Percentiles rank a stretch among this genome's conserved stretches.
Conservation (phyloP, 2,329 filamentous ascomycete genomes). For the Aurifilum marmelostoma region DNA sequence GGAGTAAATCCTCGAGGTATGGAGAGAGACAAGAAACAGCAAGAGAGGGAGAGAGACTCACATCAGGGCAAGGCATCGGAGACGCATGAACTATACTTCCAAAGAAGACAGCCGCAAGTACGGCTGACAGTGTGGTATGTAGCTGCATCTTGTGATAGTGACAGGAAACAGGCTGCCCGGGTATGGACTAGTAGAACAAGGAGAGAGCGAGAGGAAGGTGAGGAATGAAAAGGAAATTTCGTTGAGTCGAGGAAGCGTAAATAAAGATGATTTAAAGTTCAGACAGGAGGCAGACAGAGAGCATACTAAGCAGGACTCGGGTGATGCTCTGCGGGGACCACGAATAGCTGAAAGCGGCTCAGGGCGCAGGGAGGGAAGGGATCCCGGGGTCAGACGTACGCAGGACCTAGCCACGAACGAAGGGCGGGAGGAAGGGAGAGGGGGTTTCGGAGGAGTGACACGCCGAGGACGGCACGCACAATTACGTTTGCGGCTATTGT, state of each 20-base stretch:
- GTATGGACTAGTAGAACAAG: not conserved
- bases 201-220: not conserved
- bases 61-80: conserved; percentile 29
- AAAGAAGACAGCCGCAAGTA: conserved; percentile 23
- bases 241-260: not conserved
- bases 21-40: not conserved
- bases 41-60: conserved; percentile 14
- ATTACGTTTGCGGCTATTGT: conserved; percentile 4
- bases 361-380: not conserved
- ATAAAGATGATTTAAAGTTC: not conserved
- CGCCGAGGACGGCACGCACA: not conserved
- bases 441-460: not conserved
- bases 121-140: conserved; percentile 13
- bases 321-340: not conserved
- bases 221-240: not conserved
- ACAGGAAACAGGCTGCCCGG: too few relatives aligned
- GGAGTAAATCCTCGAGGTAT: too few relatives aligned
- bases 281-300: not conserved
- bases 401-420: conserved; percentile 6
- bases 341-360: conserved; percentile 11
- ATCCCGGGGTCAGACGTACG: not conserved
- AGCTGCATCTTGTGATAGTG: conserved; percentile 21
- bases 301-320: not conserved
- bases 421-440: not conserved
- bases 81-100: conserved; percentile 23